These are phyloP conservation scores for Mycocentrospora acerina DNA, from an alignment of 2,329 filamentous ascomycete species.

Conservation along the genomic window DNA sequence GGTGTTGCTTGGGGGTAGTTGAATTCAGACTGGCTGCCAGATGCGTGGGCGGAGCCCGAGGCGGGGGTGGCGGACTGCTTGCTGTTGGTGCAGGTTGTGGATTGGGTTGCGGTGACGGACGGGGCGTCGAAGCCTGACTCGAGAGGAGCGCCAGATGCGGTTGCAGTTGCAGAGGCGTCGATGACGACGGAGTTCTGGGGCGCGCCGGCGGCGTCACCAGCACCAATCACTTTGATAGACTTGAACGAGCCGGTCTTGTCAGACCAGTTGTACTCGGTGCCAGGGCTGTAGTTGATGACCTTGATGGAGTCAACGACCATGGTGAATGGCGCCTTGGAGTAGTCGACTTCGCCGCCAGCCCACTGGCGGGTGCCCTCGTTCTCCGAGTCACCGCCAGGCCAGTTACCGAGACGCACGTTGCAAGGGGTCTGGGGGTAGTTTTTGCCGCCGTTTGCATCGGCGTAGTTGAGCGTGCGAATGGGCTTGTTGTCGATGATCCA, in stretches of 20 bases:
- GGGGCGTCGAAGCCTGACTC: constrained; percentile 28
- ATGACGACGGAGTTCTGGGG: constrained; percentile 27
- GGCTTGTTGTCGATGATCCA: constrained; percentile 70
- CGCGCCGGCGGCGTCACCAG: constrained; percentile 35
- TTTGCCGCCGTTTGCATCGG: constrained; percentile 58
- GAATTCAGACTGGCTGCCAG: constrained; percentile 11
- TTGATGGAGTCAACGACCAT: constrained; percentile 55
- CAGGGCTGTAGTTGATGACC: constrained; percentile 56
- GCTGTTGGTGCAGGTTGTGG: constrained; percentile 15
- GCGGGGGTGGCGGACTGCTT: constrained; percentile 6
- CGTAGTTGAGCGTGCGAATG: constrained; percentile 64
- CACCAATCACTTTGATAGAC: constrained; percentile 50
- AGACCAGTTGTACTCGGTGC: constrained; percentile 52
- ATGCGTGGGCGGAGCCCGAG: not conserved
- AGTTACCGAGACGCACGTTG: constrained; percentile 53
- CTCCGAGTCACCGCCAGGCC: constrained; percentile 51
- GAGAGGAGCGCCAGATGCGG: constrained; percentile 24
- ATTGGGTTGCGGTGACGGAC: constrained; percentile 9
- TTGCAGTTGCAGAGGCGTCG: constrained; percentile 32
- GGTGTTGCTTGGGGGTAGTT: constrained; percentile 13
- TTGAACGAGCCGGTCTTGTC: constrained; percentile 51
- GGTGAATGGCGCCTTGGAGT: constrained; percentile 50
- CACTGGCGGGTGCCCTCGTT: constrained; percentile 64
- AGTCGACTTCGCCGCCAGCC: constrained; percentile 63
- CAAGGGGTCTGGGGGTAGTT: constrained; percentile 77